phyloP scores from a whole-genome alignment of 2,329 filamentous ascomycete species.

The Apiospora arundinis region DNA sequence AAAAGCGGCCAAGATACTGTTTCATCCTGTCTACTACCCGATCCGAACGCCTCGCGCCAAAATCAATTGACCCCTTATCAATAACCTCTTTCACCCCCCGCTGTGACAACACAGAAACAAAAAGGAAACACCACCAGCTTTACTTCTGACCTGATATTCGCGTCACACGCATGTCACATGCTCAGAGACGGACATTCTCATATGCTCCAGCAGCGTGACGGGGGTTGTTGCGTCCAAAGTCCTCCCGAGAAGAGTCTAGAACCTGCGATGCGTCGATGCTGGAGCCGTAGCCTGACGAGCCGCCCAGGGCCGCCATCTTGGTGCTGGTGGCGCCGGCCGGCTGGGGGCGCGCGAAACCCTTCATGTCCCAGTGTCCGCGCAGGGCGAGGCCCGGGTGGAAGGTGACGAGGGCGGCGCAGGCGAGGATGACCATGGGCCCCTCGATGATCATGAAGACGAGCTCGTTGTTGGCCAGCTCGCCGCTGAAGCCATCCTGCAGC shows the following conservation, averaged over 20 bases:
- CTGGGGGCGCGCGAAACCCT: not conserved
- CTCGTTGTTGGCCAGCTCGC: slow-evolving; percentile 60
- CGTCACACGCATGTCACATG: not conserved
- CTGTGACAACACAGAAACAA: not conserved
- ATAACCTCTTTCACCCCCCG: not conserved
- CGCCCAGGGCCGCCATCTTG: not conserved
- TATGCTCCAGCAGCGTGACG: not conserved
- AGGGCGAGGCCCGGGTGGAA: slow-evolving; percentile 39
- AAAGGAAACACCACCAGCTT: not conserved
- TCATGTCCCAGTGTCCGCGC: slow-evolving; percentile 23
- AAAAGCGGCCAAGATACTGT: not conserved
- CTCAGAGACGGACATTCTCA: not conserved
- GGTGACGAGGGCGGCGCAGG: slow-evolving; percentile 36
- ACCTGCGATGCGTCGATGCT: not conserved
- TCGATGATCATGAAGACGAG: slow-evolving; percentile 56
- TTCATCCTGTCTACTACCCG: not conserved
- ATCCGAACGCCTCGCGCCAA: not conserved
- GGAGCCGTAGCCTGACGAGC: not conserved
- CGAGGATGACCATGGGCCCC: slow-evolving; percentile 45
- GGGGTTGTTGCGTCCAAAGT: not conserved
- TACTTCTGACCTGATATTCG: not conserved
- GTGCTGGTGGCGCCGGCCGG: not conserved
- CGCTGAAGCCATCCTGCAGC: slow-evolving; percentile 61
- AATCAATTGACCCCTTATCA: not conserved
- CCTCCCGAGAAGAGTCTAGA: not conserved